A percentile compares a stretch with the other conserved stretches of the same genome.
Evolutionary conservation across 2,329 filamentous ascomycete genomes (phyloP).

Genomic region (Aspergillus sp.): DNA sequence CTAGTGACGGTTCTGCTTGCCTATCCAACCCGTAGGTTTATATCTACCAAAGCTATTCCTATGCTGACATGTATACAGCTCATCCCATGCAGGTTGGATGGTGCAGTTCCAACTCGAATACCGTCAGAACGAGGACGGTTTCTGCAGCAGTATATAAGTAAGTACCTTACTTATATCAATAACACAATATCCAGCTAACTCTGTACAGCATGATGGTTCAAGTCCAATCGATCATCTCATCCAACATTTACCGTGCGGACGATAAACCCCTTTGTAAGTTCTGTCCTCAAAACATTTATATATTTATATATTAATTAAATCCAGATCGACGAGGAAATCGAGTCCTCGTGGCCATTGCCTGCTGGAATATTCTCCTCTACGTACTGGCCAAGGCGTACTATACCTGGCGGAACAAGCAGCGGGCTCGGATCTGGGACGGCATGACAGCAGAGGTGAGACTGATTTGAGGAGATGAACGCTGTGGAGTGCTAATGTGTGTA

Average conservation of each 20-base stretch:
- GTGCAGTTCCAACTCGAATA: conserved; percentile 59
- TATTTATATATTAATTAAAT: too few species aligned
- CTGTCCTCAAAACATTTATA: too few species aligned
- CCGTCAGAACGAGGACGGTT: conserved; percentile 58
- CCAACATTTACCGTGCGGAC: conserved; percentile 48
- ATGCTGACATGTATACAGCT: too few species aligned
- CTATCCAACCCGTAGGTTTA: conserved; percentile 46
- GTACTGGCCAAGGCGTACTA: conserved; percentile 31
- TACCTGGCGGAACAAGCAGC: conserved; percentile 28
- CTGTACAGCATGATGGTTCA: too few species aligned
- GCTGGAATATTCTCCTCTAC: conserved; percentile 44
- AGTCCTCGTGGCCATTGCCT: conserved; percentile 46
- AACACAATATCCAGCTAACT: background rate
- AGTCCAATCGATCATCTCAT: conserved; percentile 19
- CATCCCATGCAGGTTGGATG: conserved; percentile 59
- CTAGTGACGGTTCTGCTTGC: conserved; percentile 25
- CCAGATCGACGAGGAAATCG: conserved; percentile 47
- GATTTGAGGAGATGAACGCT: too few species aligned
- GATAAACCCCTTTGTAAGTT: conserved; percentile 44
- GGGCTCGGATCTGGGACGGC: conserved; percentile 30
- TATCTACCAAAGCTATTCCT: too few species aligned
- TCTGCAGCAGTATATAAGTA: conserved; percentile 58
- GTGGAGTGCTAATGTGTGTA: too few species aligned
- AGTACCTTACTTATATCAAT: conserved; percentile 6
- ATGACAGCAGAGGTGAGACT: conserved; percentile 27